Percentiles rank a stretch among this genome's conserved stretches.
Evolutionary conservation across 768 basidiomycete species (phyloP).

Genomic region (Auriscalpium microsporum): DNA sequence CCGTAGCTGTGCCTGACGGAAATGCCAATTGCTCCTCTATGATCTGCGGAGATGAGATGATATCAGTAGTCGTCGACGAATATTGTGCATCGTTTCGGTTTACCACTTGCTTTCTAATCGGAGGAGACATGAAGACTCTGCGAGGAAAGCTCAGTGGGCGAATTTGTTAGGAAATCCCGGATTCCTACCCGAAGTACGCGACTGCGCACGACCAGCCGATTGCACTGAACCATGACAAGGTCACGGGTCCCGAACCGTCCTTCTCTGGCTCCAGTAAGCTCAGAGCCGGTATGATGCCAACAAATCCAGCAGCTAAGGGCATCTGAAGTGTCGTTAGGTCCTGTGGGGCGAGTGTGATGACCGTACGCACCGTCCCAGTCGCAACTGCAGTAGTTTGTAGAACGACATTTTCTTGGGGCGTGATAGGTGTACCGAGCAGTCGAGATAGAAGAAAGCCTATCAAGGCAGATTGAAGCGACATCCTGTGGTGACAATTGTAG

Average conservation of each 20-base stretch:
- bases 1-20: constrained; percentile 93
- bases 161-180: neutral
- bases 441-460: constrained; percentile 84
- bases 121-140: constrained; percentile 93
- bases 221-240: constrained; percentile 63
- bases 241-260: constrained; percentile 72
- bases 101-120: constrained; percentile 90
- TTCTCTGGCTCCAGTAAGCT: constrained; percentile 61
- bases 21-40: constrained; percentile 91
- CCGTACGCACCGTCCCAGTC: constrained; percentile 52
- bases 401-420: constrained; percentile 90
- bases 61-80: no score
- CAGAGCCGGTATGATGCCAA: constrained; percentile 89
- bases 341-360: neutral
- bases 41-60: constrained; percentile 40
- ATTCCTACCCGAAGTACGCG: constrained; percentile 79
- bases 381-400: constrained; percentile 94
- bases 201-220: constrained; percentile 84
- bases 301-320: constrained; percentile 83
- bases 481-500: constrained; percentile 41
- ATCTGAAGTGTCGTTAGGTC: constrained; percentile 32
- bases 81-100: constrained; percentile 19
- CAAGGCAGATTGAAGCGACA: constrained; percentile 91
- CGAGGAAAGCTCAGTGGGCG: constrained; percentile 2
- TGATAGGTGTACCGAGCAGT: constrained; percentile 61